Conservation (phyloP, 1,284 basidiomycete species). For the Heterobasidion occidentale region DNA sequence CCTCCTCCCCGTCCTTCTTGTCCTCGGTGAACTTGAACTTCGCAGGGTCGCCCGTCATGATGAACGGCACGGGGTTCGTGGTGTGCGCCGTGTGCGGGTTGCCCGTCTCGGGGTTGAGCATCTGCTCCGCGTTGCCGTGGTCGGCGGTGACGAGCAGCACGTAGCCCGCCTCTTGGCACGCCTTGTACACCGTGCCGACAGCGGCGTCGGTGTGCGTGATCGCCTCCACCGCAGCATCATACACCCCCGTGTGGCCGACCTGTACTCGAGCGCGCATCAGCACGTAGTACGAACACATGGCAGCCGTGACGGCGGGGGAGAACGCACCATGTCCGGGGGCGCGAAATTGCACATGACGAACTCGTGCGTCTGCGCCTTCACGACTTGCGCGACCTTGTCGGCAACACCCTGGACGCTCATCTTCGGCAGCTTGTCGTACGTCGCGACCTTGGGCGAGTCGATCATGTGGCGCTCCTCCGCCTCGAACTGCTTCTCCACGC, state of each 20-base stretch:
- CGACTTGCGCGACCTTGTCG: constrained; percentile 82
- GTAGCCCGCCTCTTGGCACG: constrained; percentile 79
- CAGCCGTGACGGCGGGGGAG: neutral
- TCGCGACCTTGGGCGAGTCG: constrained; percentile 83
- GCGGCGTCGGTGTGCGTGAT: constrained; percentile 80
- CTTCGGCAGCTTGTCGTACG: constrained; percentile 81
- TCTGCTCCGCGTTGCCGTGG: constrained; percentile 90
- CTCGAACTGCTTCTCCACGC: constrained; percentile 84
- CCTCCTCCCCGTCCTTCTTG: constrained; percentile 48
- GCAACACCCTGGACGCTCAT: constrained; percentile 86
- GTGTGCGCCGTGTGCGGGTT: constrained; percentile 84
- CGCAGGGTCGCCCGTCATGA: constrained; percentile 56
- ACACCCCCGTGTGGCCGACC: constrained; percentile 87
- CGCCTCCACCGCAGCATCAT: constrained; percentile 81
- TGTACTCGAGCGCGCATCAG: constrained; percentile 15
- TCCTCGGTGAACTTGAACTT: constrained; percentile 38
- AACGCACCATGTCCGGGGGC: constrained; percentile 82
- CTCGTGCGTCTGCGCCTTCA: constrained; percentile 61
- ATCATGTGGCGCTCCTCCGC: constrained; percentile 84
- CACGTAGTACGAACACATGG: too few relatives aligned
- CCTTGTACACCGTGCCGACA: constrained; percentile 79
- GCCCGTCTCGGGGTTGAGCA: constrained; percentile 78
- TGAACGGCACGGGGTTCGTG: constrained; percentile 79
- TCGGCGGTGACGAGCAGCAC: constrained; percentile 85
- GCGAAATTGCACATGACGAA: constrained; percentile 97